Base-by-base conservation (phyloP, 192 early-diverging fungal species). In the Funneliformis mosseae region DNA sequence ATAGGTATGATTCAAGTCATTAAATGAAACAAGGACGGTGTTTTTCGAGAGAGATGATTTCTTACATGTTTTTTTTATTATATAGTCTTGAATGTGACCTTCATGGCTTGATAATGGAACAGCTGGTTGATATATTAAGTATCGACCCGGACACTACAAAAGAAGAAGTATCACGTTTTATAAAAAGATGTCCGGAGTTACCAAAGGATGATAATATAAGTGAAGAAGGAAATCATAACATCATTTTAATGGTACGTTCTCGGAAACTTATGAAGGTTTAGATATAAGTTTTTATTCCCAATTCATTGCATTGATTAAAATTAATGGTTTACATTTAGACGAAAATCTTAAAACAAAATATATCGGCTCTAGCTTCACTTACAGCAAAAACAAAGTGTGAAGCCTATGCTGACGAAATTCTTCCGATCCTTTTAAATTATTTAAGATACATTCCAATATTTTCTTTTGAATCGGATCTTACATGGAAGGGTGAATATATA, bases 41-140 rank as follows among this genome's bases (percentile, higher is more conserved):
- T 21, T 18, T 55, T 55, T 21, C 33, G 33, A 33, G 33, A 33
- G 33, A 33, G 33, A 33, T 33, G 33, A 33, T 33, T 9, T 45
- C 21, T 55, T 21, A 21, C n/a, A n/a, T 21, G 9, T 21, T 6
- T 55, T 16, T 5, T 55, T 55, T 3, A 18, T 62, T 38, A 27
- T 41, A 55, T 83, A 90, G 89, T 18, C 86, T 90, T 74, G 86
- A 91, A 42, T 82, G 87, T 71, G 87, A 91, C 80, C 81, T 91
- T 75, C 90, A 89, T 66, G 83, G 84, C 18, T 87, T 86, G 62
- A 88, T 91, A 55, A 76, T 91, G 7, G 82, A 85, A 81, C 84
- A 85, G 23, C 80, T 91, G 28, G 86, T 88, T 67, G 8, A 71
- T 39, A 46, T 71, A 11, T 71, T 84, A 87, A 62, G 88, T 87